Evolutionary conservation across 805 yeast genomes (phyloP), one percentile per base, ranked within the genome.

Genomic region (Starmerella lactis-condensi): DNA sequence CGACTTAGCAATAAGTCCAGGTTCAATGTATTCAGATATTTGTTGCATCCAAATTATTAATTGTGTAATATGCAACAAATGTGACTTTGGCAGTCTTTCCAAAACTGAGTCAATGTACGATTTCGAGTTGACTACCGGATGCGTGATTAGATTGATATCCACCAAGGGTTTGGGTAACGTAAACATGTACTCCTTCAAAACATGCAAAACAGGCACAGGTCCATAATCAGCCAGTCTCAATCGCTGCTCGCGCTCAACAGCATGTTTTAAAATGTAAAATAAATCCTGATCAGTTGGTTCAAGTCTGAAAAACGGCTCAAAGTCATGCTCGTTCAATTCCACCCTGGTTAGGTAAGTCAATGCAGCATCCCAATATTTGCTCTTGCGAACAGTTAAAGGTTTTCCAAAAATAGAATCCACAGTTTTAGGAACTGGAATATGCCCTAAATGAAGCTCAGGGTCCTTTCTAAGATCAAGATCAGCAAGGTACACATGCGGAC

Each of bases 401-500:
- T n/a, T 14, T 3, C 56, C 51, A 43, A 58, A 44, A 18, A 54
- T 34, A 21, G 53, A 44, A 43, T 47, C 30, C 28, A 37, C 41
- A 24, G 56, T 59, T 30, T 54, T 49, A n/a, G 71, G 73, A 3
- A 70, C 52, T 3, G 62, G 56, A 22, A 74, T 62, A 28, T 46
- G 52, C n/a, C 59, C 63, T 7, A 7, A 5, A 10, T 6, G 16
- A 9, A 15, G 24, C 3, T 12, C 9, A 16, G 18, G 29, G n/a
- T 25, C 12, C 31, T 60, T 61, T 25, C 68, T 17, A 20, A 18
- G 20, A 33, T 64, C 62, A 35, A 63, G 62, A 42, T 79, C 76
- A 45, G 73, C 72, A 24, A 72, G 54, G 49, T 79, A 82, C 5
- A 79, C 76, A 29, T 69, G 67, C 25, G 83, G 61, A 2, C 83